Evolutionary conservation across 805 yeast species (phyloP).

Genomic region (Candida loeiensis): DNA sequence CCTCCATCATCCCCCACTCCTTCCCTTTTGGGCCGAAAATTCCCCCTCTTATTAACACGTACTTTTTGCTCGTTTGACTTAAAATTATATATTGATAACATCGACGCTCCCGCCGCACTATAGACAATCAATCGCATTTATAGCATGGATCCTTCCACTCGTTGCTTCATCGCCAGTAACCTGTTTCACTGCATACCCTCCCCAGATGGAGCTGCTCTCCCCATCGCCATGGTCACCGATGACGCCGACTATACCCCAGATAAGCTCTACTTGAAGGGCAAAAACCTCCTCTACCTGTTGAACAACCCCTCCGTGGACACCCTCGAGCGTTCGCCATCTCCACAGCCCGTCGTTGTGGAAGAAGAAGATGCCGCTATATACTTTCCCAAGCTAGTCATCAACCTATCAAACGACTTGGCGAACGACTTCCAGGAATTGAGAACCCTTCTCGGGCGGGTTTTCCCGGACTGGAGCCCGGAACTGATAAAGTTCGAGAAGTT

Average conservation of each 20-base stretch:
- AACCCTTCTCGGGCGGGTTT: slow-evolving; percentile 38
- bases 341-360: background rate
- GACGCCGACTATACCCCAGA: slow-evolving; percentile 17
- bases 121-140: background rate
- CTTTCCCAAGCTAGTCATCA: slow-evolving; percentile 42
- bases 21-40: background rate
- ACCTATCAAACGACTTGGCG: slow-evolving; percentile 33
- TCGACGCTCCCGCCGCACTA: background rate
- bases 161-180: slow-evolving; percentile 24
- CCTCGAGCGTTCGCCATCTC: slow-evolving; percentile 7
- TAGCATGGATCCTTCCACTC: slow-evolving; percentile 15
- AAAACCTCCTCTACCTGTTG: slow-evolving; percentile 23
- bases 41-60: background rate
- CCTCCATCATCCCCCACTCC: background rate
- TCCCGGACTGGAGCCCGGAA: slow-evolving; percentile 39
- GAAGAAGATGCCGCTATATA: slow-evolving; percentile 34
- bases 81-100: background rate
- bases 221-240: slow-evolving; percentile 5
- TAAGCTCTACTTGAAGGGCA: slow-evolving; percentile 16
- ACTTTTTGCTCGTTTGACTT: slow-evolving; percentile 4
- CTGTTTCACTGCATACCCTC: slow-evolving; percentile 26
- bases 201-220: slow-evolving; percentile 9
- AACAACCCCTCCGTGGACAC: slow-evolving; percentile 26
- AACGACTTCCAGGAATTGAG: slow-evolving; percentile 37
- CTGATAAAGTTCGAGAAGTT: slow-evolving; percentile 40